Conservation (phyloP, 73 alveolate genomes). For the Symbiodinium pilosum region DNA sequence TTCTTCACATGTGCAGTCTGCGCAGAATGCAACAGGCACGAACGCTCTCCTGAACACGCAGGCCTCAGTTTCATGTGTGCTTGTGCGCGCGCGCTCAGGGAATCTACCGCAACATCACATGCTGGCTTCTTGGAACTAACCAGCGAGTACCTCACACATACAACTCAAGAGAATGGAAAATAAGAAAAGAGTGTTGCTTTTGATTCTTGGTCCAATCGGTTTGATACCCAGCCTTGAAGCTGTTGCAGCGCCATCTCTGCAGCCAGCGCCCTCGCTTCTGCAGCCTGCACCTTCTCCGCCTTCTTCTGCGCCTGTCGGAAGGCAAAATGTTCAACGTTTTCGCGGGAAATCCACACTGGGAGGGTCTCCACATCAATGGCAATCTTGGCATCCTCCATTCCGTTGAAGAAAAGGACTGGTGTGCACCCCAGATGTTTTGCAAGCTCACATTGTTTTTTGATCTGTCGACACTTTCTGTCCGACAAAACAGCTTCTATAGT, state of each 20-base stretch:
- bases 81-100: background rate
- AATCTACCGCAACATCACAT: too few species aligned
- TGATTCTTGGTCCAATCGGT: background rate
- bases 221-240: background rate
- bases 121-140: too few species aligned
- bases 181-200: background rate
- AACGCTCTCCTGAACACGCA: background rate
- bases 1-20: constrained; percentile 1
- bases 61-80: constrained; percentile 1
- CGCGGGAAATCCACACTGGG: constrained; percentile 1
- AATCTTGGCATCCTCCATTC: constrained; percentile 3
- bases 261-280: background rate
- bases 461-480: background rate
- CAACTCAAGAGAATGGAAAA: too few species aligned
- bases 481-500: background rate
- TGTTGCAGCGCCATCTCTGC: background rate
- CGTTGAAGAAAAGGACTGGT: constrained; percentile 3
- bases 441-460: background rate
- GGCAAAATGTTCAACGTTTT: background rate
- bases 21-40: background rate
- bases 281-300: too few species aligned
- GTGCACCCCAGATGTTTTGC: background rate
- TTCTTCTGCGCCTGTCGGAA: background rate
- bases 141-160: too few species aligned
- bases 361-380: background rate